Evolutionary conservation across 768 basidiomycete species (phyloP), one percentile per base, ranked within the genome.

Genomic region (Boletus tomentosulus): DNA sequence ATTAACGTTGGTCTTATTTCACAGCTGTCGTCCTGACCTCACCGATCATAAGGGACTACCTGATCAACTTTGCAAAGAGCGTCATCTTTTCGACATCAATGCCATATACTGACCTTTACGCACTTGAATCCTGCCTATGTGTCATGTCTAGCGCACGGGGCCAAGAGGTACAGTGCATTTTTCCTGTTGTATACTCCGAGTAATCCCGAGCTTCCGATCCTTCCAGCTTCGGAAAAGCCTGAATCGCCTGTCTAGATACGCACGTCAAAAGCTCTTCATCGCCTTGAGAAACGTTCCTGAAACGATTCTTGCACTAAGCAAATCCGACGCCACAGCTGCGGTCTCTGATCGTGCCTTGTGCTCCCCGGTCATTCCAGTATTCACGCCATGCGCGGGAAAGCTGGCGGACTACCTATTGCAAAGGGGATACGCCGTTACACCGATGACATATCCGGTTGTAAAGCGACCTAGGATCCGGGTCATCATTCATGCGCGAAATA

Each of bases 101-200:
- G 48, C 53, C 59, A 25, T 61, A 64, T 24, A 55, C 54, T 9
- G 57, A 61, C 19, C 45, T 65, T 1, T 66, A 63, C 3, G 64
- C 55, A 0, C 55, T 65, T 5, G 73, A 87, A 16, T 76, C 59
- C 6, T 58, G 92, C 43, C 83, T 66, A 10, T 25, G 46, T 8
- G 48, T 55, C 37, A 54, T 65, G 5, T 53, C 59, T 13, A 45
- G 55, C 33, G 31, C 51, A 27, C 53, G 42, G 4, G 61, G 64
- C 16, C 46, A 61, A 24, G 58, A 66, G 59, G 64, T 66, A 59
- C 35, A 11, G 38, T 41, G 16, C 25, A 53, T 51, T 7, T 6
- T n/a, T 50, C 15, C 15, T 6, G 12, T 47, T 6, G 7, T 9
- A 9, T 42, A 15, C 13, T 4, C 6, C 27, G 24, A 13, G 45